Evolutionary conservation across 768 basidiomycete species (phyloP).

Genomic region (Podaxis sp.): DNA sequence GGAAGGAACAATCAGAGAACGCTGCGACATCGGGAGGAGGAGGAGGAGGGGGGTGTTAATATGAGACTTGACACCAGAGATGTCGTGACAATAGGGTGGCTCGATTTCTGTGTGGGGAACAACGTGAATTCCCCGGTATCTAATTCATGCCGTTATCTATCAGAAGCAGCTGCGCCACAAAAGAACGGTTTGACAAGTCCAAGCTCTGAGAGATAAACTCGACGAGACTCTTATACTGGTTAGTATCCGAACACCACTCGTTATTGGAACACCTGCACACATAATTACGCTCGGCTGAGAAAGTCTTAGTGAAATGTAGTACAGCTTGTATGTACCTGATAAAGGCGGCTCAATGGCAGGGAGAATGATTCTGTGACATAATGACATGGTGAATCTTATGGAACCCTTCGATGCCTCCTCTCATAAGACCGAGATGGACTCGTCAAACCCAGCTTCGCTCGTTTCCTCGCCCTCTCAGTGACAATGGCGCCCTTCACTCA

Average conservation of each 20-base stretch:
- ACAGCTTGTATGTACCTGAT: neutral
- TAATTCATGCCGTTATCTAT: too few species aligned
- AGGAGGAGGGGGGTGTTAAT: too few species aligned
- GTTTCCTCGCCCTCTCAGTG: neutral
- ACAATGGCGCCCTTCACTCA: neutral
- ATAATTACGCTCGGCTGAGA: neutral
- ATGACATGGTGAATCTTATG: neutral
- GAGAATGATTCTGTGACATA: neutral
- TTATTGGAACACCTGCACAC: too few species aligned
- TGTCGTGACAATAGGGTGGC: too few species aligned
- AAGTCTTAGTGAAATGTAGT: neutral
- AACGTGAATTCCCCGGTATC: too few species aligned
- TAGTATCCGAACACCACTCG: too few species aligned
- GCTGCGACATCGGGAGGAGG: neutral
- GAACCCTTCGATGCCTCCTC: neutral
- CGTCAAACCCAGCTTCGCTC: neutral
- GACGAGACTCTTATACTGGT: too few species aligned
- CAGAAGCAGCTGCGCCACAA: too few species aligned
- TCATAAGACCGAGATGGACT: neutral
- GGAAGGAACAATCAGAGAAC: slow-evolving; percentile 10
- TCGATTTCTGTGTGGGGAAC: too few species aligned
- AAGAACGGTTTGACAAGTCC: too few species aligned
- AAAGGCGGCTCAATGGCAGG: neutral
- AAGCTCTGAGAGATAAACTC: too few species aligned
- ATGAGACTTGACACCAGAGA: too few species aligned